Evolutionary conservation across 2,329 filamentous ascomycete species (phyloP).

Genomic region (Aureobasidium leucospermi): DNA sequence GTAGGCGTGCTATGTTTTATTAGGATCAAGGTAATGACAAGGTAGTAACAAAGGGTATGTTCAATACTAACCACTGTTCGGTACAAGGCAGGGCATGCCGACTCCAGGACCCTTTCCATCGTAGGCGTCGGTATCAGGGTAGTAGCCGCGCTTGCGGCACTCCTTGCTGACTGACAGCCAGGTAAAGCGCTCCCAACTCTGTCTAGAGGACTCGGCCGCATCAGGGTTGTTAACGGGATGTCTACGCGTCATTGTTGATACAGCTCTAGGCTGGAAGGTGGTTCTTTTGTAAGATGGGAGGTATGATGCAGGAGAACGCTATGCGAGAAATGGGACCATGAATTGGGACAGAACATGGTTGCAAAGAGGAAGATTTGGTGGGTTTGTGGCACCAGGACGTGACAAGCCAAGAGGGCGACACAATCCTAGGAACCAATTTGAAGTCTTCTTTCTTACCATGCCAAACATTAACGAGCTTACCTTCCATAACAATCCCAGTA

Average conservation of each 20-base stretch:
- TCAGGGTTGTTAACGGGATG: neutral
- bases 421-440: neutral
- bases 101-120: slow-evolving; percentile 2
- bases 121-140: neutral
- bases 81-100: neutral
- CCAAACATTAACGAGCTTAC: neutral
- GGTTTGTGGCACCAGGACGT: neutral
- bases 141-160: slow-evolving; percentile 3
- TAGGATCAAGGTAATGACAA: neutral
- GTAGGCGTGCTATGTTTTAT: neutral
- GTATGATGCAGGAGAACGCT: neutral
- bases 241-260: neutral
- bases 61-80: neutral
- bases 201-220: neutral
- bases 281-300: neutral
- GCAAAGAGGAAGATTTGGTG: neutral
- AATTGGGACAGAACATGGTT: neutral
- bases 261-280: too few relatives aligned
- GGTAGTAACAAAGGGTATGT: neutral
- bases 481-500: neutral
- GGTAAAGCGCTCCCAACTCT: neutral
- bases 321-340: neutral
- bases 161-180: neutral
- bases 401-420: neutral
- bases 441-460: neutral